Percentiles rank a stretch among this genome's conserved stretches.
Conservation (phyloP, 148 eudicot genomes). For the Simmondsia chinensis region DNA sequence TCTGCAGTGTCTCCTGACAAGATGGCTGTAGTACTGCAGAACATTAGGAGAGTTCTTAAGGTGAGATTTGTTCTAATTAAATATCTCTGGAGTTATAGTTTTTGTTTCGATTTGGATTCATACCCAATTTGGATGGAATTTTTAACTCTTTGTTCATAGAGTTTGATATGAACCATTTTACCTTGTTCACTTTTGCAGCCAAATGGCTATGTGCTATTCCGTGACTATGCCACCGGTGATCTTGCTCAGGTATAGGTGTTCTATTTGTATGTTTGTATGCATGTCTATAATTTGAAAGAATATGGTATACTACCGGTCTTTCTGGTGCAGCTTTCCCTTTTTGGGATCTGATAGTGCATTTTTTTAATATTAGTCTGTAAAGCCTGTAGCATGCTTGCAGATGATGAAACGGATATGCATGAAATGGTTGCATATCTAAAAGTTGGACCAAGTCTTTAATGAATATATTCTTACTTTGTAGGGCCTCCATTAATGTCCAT, state of each 20-base stretch:
- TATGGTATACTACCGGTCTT: too few relatives aligned
- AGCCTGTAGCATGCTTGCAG: too few relatives aligned
- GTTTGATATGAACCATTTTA: slow-evolving; percentile 4
- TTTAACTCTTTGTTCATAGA: not conserved
- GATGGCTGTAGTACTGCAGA: slow-evolving; percentile 70
- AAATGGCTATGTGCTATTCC: slow-evolving; percentile 73
- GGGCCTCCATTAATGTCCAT: too few relatives aligned
- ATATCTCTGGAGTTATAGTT: not conserved
- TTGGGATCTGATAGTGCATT: too few relatives aligned
- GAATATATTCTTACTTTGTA: too few relatives aligned
- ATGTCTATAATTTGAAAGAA: too few relatives aligned
- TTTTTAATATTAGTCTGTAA: too few relatives aligned
- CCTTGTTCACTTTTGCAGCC: slow-evolving; percentile 73
- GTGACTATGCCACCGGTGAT: slow-evolving; percentile 98
- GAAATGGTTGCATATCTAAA: not conserved
- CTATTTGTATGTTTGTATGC: not conserved
- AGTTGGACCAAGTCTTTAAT: not conserved
- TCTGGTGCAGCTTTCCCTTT: too few relatives aligned
- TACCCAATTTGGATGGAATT: not conserved
- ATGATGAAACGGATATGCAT: not conserved
- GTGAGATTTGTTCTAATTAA: slow-evolving; percentile 16
- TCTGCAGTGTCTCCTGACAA: slow-evolving; percentile 99
- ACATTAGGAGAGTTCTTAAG: slow-evolving; percentile 71
- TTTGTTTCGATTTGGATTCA: not conserved
- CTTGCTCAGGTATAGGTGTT: slow-evolving; percentile 83